Base-by-base conservation (phyloP, 768 basidiomycete genomes). In the Suillus subalutaceus region DNA sequence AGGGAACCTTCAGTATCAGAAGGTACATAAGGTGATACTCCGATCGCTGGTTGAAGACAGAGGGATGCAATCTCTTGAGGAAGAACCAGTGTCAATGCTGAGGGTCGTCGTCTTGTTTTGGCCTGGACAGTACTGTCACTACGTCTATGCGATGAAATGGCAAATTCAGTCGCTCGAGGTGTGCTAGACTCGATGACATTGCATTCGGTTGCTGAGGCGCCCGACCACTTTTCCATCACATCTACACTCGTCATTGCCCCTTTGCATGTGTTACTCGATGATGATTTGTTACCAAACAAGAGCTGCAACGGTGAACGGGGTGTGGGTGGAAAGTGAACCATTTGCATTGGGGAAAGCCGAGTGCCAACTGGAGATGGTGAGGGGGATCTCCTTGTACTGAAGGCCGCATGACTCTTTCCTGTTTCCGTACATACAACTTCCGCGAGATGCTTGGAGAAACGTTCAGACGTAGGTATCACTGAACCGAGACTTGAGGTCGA, bases 401-500 rank as follows among this genome's bases (percentile, higher is more conserved):
- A 37, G 5, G 48, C 30, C 16, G 37, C 63, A 23, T 15, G n/a
- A n/a, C n/a, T n/a, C n/a, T n/a, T 60, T 10, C 50, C 64, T n/a
- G 68, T 66, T 15, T 70, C 65, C 6, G 62, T 61, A 8, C 41
- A 64, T n/a, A 43, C 62, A 41, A 37, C 66, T n/a, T 52, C 65
- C 57, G 70, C 67, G 16, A 56, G 16, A 16, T 68, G 23, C 8
- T 67, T 66, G 57, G 78, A 78, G 8, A 71, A 37, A 4, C 71
- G 69, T 56, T 77, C 75, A 32, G 75, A 41, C 1, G 56, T 65
- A 16, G 77, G 72, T 38, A 77, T n/a, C 4, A 77, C 20, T 37
- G 75, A 77, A 46, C 75, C 75, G 13, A 77, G 63, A 26, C 75
- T 77, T 9, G 75, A 77, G 15, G 73, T 77, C 1, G 75, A 77